phyloP scores from a whole-genome alignment of 2,329 filamentous ascomycete species.

The Lasiodiplodia sp. region DNA sequence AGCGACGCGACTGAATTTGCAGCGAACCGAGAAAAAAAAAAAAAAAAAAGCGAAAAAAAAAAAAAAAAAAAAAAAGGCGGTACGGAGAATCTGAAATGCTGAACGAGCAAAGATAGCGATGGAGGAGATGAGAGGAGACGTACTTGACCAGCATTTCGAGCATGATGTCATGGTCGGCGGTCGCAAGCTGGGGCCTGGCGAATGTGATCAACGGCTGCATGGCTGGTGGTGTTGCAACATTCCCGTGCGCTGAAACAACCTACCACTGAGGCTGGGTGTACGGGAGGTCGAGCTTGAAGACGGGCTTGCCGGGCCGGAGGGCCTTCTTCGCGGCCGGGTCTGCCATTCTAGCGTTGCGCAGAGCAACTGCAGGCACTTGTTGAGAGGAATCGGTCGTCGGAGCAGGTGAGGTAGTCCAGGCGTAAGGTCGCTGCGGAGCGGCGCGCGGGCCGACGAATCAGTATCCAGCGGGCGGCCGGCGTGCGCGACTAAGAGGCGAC shows the following conservation, averaged over 20 bases:
- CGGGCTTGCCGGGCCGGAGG: conserved; percentile 38
- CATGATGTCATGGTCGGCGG: conserved; percentile 68
- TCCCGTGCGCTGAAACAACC: conserved; percentile 32
- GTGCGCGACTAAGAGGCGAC: background rate
- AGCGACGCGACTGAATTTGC: background rate
- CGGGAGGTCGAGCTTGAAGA: conserved; percentile 71
- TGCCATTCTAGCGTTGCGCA: conserved; percentile 10
- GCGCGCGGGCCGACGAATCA: conserved; percentile 11
- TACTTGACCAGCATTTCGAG: conserved; percentile 62
- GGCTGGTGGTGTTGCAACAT: conserved; percentile 16
- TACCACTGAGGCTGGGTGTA: conserved; percentile 69
- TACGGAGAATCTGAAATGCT: background rate
- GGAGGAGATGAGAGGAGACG: background rate
- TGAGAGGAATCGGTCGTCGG: background rate
- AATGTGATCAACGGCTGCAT: conserved; percentile 20
- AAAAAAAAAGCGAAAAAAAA: background rate
- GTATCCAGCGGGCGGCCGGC: background rate
- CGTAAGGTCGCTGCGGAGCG: background rate
- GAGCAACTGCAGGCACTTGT: background rate
- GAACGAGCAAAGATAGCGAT: background rate
- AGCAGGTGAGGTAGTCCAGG: background rate
- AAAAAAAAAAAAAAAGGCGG: background rate
- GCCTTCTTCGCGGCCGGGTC: conserved; percentile 4
- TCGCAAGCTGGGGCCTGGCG: conserved; percentile 66
- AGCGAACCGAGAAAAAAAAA: background rate